Conservation (phyloP, 75 land plant species). For the Adiantum capillusveneris region DNA sequence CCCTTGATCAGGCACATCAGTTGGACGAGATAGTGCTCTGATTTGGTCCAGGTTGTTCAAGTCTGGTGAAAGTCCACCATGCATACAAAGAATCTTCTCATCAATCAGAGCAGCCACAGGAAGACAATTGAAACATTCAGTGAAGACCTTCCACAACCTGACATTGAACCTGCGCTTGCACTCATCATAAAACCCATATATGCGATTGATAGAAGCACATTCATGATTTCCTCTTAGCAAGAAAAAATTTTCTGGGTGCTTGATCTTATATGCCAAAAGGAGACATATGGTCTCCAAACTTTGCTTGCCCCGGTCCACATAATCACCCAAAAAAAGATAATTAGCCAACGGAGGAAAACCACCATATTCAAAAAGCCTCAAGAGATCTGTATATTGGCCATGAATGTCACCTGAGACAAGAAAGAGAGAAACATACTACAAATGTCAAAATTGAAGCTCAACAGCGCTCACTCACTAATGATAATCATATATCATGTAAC, state of each 20-base stretch:
- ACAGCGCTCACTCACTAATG: too few relatives aligned
- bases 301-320: slow-evolving; percentile 52
- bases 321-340: slow-evolving; percentile 49
- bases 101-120: slow-evolving; percentile 49
- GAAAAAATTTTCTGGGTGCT: slow-evolving; percentile 44
- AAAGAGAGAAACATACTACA: background rate
- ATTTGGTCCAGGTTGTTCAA: too few relatives aligned
- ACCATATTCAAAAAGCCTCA: slow-evolving; percentile 50
- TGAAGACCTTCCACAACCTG: slow-evolving; percentile 49
- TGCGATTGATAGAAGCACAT: slow-evolving; percentile 50
- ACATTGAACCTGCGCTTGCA: slow-evolving; percentile 51
- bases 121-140: slow-evolving; percentile 50
- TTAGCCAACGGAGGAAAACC: slow-evolving; percentile 47
- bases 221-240: slow-evolving; percentile 51
- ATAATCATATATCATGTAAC: too few relatives aligned
- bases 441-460: too few relatives aligned
- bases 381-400: slow-evolving; percentile 51
- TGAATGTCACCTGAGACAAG: slow-evolving; percentile 43
- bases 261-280: slow-evolving; percentile 45
- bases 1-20: too few relatives aligned
- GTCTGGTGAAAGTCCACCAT: slow-evolving; percentile 54
- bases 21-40: too few relatives aligned
- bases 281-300: slow-evolving; percentile 52
- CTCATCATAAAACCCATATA: slow-evolving; percentile 53
- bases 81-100: slow-evolving; percentile 55